A percentile compares a stretch with the other conserved stretches of the same genome.
These are phyloP conservation scores for Actinomortierella ambigua DNA, from an alignment of 371 early-diverging fungal species.

Conservation along the genomic window DNA sequence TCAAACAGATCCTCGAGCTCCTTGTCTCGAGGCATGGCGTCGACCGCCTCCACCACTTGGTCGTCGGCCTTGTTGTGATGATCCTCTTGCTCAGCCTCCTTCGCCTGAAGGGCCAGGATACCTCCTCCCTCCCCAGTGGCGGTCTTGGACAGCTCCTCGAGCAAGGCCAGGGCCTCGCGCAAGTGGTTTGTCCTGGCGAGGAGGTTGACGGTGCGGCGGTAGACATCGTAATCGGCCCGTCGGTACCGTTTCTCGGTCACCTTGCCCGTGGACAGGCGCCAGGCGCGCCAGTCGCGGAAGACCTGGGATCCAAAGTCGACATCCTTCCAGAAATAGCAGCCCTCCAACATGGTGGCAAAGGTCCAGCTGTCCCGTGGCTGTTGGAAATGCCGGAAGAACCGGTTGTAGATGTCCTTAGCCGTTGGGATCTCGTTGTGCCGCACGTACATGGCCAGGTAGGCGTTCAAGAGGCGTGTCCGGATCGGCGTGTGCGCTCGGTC, in stretches of 20 bases:
- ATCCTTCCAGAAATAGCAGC: conserved; percentile 55
- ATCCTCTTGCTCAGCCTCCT: no score
- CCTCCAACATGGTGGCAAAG: conserved; percentile 54
- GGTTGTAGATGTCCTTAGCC: conserved; percentile 53
- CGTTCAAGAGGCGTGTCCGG: conserved; percentile 59
- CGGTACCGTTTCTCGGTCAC: conserved; percentile 51
- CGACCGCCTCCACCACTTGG: no score
- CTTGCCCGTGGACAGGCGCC: conserved; percentile 50
- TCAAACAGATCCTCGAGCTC: no score
- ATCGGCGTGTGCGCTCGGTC: conserved; percentile 45
- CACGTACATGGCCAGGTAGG: conserved; percentile 63
- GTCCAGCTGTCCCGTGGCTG: conserved; percentile 62
- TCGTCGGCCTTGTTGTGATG: no score
- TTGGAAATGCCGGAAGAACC: conserved; percentile 49
- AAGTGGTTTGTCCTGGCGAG: conserved; percentile 40
- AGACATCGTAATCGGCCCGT: conserved; percentile 30
- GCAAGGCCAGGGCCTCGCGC: conserved; percentile 32
- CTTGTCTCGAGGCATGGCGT: not conserved
- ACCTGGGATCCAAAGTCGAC: conserved; percentile 54
- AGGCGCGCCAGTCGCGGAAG: conserved; percentile 43
- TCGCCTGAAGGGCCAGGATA: no score
- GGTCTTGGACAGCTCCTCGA: conserved; percentile 39
- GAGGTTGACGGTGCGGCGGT: conserved; percentile 34
- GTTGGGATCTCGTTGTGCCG: conserved; percentile 55
- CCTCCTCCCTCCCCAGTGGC: conserved; percentile 25